phyloP scores from a whole-genome alignment of 2,329 filamentous ascomycete species.

The Phoma sp. region DNA sequence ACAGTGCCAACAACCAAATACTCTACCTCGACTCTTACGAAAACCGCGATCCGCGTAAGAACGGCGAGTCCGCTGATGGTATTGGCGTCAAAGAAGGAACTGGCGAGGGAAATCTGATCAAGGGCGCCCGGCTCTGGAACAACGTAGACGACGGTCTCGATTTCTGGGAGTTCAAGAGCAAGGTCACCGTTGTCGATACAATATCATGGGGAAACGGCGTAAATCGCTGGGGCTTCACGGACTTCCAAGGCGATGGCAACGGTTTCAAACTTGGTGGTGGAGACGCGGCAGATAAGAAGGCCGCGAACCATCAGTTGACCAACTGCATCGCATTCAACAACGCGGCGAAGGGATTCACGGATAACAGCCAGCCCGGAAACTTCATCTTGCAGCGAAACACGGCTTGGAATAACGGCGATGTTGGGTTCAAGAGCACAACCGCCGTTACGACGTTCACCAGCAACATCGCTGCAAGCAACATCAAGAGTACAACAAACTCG shows the following conservation, averaged over 20 bases:
- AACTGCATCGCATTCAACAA: conserved; percentile 57
- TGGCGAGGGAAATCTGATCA: conserved; percentile 55
- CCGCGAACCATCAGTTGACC: conserved; percentile 53
- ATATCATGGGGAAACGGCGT: conserved; percentile 57
- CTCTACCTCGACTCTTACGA: conserved; percentile 33
- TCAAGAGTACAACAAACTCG: conserved; percentile 23
- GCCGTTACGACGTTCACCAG: conserved; percentile 46
- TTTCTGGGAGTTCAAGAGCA: conserved; percentile 53
- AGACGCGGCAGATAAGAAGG: conserved; percentile 38
- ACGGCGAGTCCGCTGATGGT: conserved; percentile 59
- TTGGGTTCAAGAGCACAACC: conserved; percentile 50
- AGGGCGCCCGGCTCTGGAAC: conserved; percentile 57
- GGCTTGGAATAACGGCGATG: conserved; percentile 55
- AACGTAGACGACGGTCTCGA: conserved; percentile 60
- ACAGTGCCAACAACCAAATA: conserved; percentile 32
- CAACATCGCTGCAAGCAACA: conserved; percentile 51
- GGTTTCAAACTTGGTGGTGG: conserved; percentile 56
- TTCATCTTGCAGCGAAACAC: conserved; percentile 54
- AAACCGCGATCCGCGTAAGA: conserved; percentile 54
- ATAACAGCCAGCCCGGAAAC: conserved; percentile 54
- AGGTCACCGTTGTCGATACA: conserved; percentile 54
- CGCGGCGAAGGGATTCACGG: conserved; percentile 55
- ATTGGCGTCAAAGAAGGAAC: conserved; percentile 57
- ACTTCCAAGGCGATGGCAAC: conserved; percentile 57
- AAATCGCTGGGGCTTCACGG: conserved; percentile 53